A percentile compares a stretch with the other conserved stretches of the same genome.
phyloP scores from a whole-genome alignment of 2,329 filamentous ascomycete genomes.

The Septoria linicola region DNA sequence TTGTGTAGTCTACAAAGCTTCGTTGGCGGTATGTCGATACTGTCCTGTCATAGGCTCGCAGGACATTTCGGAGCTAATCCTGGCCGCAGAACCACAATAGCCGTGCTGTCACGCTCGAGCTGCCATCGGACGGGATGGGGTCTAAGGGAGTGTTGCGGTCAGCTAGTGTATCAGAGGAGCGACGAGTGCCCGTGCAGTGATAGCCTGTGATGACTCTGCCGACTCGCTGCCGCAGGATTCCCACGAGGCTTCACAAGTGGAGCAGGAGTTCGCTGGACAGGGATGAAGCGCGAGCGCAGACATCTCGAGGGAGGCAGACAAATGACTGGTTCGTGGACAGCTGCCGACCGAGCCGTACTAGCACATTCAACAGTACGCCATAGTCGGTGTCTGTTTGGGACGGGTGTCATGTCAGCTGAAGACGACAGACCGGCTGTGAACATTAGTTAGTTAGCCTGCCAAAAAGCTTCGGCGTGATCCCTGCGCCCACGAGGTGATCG shows the following conservation, averaged over 20 bases:
- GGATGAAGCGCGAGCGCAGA: too few relatives aligned
- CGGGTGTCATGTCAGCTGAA: constrained; percentile 2
- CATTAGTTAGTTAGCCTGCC: not conserved
- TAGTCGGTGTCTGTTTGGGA: not conserved
- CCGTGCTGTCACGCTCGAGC: not conserved
- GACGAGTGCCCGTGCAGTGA: not conserved
- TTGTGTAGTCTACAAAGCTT: constrained; percentile 10
- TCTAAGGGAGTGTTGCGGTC: constrained; percentile 12
- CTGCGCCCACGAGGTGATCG: constrained; percentile 3
- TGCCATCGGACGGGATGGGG: not conserved
- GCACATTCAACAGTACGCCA: constrained; percentile 1
- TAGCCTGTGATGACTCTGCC: constrained; percentile 12
- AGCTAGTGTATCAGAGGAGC: constrained; percentile 10
- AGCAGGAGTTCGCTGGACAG: not conserved
- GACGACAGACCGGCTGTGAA: not conserved
- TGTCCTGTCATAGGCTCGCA: constrained; percentile 10
- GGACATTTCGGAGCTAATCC: not conserved
- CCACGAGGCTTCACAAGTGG: not conserved
- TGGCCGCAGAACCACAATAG: not conserved
- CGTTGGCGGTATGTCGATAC: constrained; percentile 7
- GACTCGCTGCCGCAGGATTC: constrained; percentile 7
- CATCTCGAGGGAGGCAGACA: too few relatives aligned
- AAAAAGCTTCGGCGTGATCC: constrained; percentile 7
- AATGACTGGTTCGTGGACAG: constrained; percentile 5
- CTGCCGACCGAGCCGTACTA: not conserved